Percentiles rank a stretch among this genome's conserved stretches.
Conservation (phyloP, 2,329 filamentous ascomycete genomes). For the Penicillium aurantiogriseum region DNA sequence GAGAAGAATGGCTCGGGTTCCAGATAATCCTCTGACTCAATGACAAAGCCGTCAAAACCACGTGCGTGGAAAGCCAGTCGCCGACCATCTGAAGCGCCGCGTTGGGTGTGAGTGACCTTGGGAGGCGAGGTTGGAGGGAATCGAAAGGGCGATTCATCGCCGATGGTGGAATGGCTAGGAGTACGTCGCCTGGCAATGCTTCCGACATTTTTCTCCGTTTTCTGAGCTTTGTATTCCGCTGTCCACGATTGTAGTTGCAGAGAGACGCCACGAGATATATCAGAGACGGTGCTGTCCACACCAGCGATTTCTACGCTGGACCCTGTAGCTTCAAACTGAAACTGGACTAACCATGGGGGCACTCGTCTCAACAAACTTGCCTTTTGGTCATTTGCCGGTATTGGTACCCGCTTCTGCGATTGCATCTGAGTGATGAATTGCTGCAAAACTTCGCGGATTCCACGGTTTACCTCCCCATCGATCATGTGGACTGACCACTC, state of each 20-base stretch:
- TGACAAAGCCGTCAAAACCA: conserved; percentile 83
- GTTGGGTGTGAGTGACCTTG: conserved; percentile 38
- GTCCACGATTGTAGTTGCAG: conserved; percentile 85
- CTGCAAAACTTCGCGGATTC: conserved; percentile 83
- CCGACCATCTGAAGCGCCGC: conserved; percentile 67
- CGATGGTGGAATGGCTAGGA: conserved; percentile 66
- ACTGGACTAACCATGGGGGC: conserved; percentile 80
- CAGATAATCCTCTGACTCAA: conserved; percentile 80
- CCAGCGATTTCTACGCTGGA: conserved; percentile 90
- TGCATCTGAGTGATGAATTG: conserved; percentile 73
- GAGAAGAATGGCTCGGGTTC: conserved; percentile 83
- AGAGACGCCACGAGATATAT: conserved; percentile 76
- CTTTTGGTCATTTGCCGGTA: conserved; percentile 52
- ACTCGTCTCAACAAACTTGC: conserved; percentile 73
- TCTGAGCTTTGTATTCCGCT: conserved; percentile 82
- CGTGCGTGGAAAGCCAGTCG: conserved; percentile 76
- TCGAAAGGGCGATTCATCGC: conserved; percentile 61
- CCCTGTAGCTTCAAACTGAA: conserved; percentile 81
- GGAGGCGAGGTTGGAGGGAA: conserved; percentile 53
- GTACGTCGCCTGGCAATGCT: conserved; percentile 65
- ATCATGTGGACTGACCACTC: conserved; percentile 89
- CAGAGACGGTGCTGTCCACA: conserved; percentile 77
- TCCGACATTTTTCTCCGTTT: conserved; percentile 56
- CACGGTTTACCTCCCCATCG: conserved; percentile 86
- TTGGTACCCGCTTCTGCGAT: conserved; percentile 55